phyloP scores from a whole-genome alignment of 192 early-diverging fungal genomes.

The Funneliformis geosporum region DNA sequence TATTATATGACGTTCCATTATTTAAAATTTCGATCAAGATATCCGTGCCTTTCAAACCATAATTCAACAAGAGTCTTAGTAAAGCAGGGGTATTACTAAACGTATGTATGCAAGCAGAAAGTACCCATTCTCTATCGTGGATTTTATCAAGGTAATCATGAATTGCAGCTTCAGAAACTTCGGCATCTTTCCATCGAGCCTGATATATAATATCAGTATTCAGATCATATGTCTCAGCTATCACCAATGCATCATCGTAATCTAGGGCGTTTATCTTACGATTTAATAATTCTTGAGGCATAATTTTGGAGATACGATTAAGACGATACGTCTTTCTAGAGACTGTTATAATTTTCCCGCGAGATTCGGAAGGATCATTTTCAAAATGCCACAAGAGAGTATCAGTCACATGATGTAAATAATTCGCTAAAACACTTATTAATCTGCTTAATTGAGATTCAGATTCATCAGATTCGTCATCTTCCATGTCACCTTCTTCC shows the following conservation, averaged over 20 bases:
- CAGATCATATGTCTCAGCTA: constrained; percentile 55
- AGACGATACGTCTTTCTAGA: constrained; percentile 37
- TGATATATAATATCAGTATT: constrained; percentile 65
- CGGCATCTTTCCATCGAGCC: constrained; percentile 53
- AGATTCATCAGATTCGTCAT: constrained; percentile 22
- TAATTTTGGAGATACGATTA: constrained; percentile 45
- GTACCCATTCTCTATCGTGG: constrained; percentile 61
- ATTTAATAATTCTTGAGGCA: constrained; percentile 53
- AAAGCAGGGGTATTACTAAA: constrained; percentile 37
- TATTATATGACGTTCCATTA: constrained; percentile 28
- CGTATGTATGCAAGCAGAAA: constrained; percentile 50
- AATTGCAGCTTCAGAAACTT: constrained; percentile 42
- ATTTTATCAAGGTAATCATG: constrained; percentile 50
- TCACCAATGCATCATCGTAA: constrained; percentile 56
- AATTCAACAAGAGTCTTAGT: constrained; percentile 47
- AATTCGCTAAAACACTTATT: constrained; percentile 10
- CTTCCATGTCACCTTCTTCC: constrained; percentile 22
- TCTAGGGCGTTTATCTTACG: constrained; percentile 54
- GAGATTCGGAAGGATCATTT: constrained; percentile 33
- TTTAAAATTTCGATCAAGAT: constrained; percentile 42
- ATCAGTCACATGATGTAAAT: constrained; percentile 32
- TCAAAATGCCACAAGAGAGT: constrained; percentile 35
- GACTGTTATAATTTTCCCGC: constrained; percentile 43
- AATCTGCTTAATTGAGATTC: constrained; percentile 6
- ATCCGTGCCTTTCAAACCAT: constrained; percentile 58